These are phyloP conservation scores for Furcasterigmium sp. DNA, from an alignment of 2,329 filamentous ascomycete species.

Conservation along the genomic window DNA sequence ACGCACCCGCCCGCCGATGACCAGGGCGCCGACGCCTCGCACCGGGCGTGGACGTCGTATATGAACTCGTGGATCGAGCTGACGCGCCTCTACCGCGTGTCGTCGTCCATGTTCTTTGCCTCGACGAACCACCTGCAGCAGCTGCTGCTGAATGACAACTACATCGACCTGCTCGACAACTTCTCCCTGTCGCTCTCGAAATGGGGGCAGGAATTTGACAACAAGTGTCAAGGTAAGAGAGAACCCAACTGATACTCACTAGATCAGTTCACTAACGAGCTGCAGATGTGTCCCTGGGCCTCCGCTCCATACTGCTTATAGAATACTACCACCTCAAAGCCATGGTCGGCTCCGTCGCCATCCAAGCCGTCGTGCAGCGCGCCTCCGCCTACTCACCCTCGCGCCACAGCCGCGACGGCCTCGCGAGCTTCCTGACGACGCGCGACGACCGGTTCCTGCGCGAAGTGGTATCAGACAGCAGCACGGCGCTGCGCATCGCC, in stretches of 20 bases:
- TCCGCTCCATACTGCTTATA: slow-evolving; percentile 8
- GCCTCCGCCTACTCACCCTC: slow-evolving; percentile 7
- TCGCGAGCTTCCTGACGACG: slow-evolving; percentile 10
- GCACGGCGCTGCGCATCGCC: slow-evolving; percentile 10
- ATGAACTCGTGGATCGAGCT: slow-evolving; percentile 14
- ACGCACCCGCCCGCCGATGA: neutral
- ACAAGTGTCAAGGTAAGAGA: neutral
- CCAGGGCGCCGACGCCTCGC: neutral
- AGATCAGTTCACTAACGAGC: neutral
- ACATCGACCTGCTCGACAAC: slow-evolving; percentile 12
- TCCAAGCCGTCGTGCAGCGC: slow-evolving; percentile 15
- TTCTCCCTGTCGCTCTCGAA: slow-evolving; percentile 9
- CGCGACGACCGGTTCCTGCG: slow-evolving; percentile 14
- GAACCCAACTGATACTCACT: too few species aligned
- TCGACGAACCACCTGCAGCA: slow-evolving; percentile 11
- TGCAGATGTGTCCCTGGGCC: slow-evolving; percentile 2
- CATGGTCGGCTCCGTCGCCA: slow-evolving; percentile 12
- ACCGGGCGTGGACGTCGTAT: slow-evolving; percentile 6
- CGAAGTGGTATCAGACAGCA: slow-evolving; percentile 14
- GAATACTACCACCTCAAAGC: slow-evolving; percentile 16
- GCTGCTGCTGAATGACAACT: slow-evolving; percentile 13
- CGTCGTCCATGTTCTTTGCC: slow-evolving; percentile 16
- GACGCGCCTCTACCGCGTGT: slow-evolving; percentile 10
- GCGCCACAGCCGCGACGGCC: slow-evolving; percentile 3
- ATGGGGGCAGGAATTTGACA: slow-evolving; percentile 10